Percentiles rank a stretch among this genome's conserved stretches.
phyloP scores from a whole-genome alignment of 139 green algal species.

The Trebouxia sp. region DNA sequence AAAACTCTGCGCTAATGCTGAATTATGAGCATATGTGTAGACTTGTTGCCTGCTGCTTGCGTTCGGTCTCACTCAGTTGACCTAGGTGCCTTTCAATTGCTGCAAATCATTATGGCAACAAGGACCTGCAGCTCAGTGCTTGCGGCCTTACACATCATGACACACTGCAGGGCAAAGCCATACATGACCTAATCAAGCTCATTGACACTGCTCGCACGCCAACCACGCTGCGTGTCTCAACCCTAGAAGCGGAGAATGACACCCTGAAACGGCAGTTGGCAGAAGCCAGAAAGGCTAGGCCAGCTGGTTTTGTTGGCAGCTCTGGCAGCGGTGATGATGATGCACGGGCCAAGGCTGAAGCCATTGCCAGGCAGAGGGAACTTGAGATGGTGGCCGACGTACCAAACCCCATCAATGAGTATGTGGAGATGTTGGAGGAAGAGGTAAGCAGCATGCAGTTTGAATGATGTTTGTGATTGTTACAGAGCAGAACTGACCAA shows the following conservation, averaged over 20 bases:
- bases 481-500: background rate
- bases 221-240: slow-evolving; percentile 6
- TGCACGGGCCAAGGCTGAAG: background rate
- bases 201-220: slow-evolving; percentile 9
- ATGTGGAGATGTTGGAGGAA: slow-evolving; percentile 47
- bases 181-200: background rate
- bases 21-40: too few relatives aligned
- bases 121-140: too few relatives aligned
- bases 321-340: background rate
- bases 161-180: background rate
- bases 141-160: too few relatives aligned
- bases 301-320: background rate
- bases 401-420: slow-evolving; percentile 47
- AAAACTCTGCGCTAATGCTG: too few relatives aligned
- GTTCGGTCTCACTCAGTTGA: too few relatives aligned
- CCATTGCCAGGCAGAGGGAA: slow-evolving; percentile 8
- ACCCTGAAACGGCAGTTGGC: background rate
- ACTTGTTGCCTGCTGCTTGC: too few relatives aligned
- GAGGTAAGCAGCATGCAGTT: background rate
- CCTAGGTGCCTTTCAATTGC: too few relatives aligned
- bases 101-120: too few relatives aligned
- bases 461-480: background rate
- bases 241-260: slow-evolving; percentile 25
- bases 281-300: background rate
- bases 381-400: slow-evolving; percentile 31